Evolutionary conservation across 805 yeast genomes (phyloP), one percentile per base, ranked within the genome.

Genomic region (Wickerhamiella siamensis): DNA sequence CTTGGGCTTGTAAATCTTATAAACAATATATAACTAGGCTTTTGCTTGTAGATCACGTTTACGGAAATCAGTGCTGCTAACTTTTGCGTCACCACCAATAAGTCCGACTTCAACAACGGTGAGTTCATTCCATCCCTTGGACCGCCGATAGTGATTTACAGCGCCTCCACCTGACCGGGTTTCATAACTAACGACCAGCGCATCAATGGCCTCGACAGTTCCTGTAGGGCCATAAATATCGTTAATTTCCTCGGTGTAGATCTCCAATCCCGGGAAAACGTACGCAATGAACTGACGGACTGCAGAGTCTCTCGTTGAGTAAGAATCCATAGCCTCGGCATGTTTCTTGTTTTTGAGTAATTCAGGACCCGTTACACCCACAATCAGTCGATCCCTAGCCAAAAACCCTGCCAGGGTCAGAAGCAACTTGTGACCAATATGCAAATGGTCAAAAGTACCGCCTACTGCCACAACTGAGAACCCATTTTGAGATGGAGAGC

Each of bases 181-280:
- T 53, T 91, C 98, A 35, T 74, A 67, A 49, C 94, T 83, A 3
- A 91, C 75, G 0, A 88, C 76, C 33, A 91, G 66, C 0, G 86
- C 79, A 49, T 87, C 82, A 32, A 91, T 83, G 38, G 75, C 77
- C 12, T 69, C 67, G 2, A 80, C 68, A 10, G 71, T 68, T 0
- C 84, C 94, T 0, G 98, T 86, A 3, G 97, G 98, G 0, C 99
- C 99, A 61, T 93, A 86, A 0, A 87, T 71, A 56, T 91, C 97
- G 45, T 76, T 70, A 36, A 91, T 77, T 48, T 79, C 74, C 39
- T 70, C 71, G 2, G 79, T 62, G 22, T 75, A 74, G 9, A 75
- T 62, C 0, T 47, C 43, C 5, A 78, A 54, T 0, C 53, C 45
- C 3, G 83, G 77, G 33, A 66, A 66, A 9, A 75, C 53, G 21